Conservation (phyloP, 176 grass and related monocot species). For the Ensete glaucum region DNA sequence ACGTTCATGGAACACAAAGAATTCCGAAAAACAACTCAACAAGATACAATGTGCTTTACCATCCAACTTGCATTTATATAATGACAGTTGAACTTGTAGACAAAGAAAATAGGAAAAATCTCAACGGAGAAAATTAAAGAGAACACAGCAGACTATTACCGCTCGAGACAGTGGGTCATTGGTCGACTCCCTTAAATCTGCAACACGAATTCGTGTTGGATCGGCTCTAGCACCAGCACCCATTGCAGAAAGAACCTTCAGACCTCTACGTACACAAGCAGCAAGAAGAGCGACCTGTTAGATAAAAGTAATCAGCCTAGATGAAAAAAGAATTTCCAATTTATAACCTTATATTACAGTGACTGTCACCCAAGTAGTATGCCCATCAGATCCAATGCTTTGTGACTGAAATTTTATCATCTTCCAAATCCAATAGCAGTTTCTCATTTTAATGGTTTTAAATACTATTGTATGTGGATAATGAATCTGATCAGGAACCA, state of each 20-base stretch:
- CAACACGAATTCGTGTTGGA: slow-evolving; percentile 89
- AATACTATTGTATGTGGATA: background rate
- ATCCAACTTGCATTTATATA: background rate
- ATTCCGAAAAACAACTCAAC: background rate
- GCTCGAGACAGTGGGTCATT: slow-evolving; percentile 81
- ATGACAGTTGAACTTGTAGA: background rate
- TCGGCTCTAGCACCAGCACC: slow-evolving; percentile 90
- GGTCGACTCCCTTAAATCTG: slow-evolving; percentile 86
- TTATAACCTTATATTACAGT: background rate
- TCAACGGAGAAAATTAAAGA: background rate
- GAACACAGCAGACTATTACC: slow-evolving; percentile 24
- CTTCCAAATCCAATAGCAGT: background rate
- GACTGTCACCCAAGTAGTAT: too few species aligned
- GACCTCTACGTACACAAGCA: slow-evolving; percentile 59
- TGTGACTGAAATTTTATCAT: background rate
- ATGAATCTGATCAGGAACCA: background rate
- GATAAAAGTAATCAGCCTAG: background rate
- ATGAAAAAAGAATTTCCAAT: background rate
- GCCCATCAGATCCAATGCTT: too few species aligned
- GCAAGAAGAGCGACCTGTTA: slow-evolving; percentile 75
- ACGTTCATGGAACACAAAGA: background rate
- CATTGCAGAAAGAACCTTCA: slow-evolving; percentile 89
- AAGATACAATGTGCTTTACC: background rate
- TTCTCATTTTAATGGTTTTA: background rate
- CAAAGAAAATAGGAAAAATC: background rate